Base-by-base conservation (phyloP, 352 stramenopile genomes). In the Saprolegnia diclina region DNA sequence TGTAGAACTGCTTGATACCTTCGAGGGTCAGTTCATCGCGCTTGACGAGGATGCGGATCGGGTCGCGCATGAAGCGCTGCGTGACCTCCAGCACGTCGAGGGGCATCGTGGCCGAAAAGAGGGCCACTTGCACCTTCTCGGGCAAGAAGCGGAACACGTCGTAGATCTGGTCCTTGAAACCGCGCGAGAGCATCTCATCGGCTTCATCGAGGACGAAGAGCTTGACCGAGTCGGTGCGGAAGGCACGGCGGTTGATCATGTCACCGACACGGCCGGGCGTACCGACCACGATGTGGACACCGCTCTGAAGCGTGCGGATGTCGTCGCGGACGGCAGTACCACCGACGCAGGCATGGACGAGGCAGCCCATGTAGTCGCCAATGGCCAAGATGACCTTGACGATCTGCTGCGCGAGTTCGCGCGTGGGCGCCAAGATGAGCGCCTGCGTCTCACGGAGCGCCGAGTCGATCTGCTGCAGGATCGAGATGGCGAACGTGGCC, bases 1-100 rank as follows among this genome's bases (percentile, higher is more conserved):
- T 98, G 83, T 99, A 99, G 78, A 99, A 99, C 82, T 99, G 97
- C 92, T 99, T 99, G 80, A 99, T 99, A 97, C 97, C 97, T 88
- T 99, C 97, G 61, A 99, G 88, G 19, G 97, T 99, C 54, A 99
- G 85, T 76, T 99, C 96, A 74, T 99, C 97, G 75, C 97, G 98
- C 96, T 99, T 99, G 68, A 99, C 97, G 66, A 99, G 90, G 75
- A 99, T 99, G 69, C 96, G 92, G 64, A 99, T 95, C 35, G 97
- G 97, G 67, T 99, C 96, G 72, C 94, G 92, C 97, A 99, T 99
- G 83, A 99, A 99, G 65, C 87, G 82, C 64, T 96, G 91, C 5
- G 97, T 99, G 19, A 99, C 95, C 71, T 99, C 97, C 22, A 99
- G 84, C 66, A 99, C 97, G 64, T 99, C 97, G 45, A 98, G 79